A percentile compares a stretch with the other conserved stretches of the same genome.
These are phyloP conservation scores for Entomortierella beljakovae DNA, from an alignment of 192 early-diverging fungal species.

Conservation along the genomic window DNA sequence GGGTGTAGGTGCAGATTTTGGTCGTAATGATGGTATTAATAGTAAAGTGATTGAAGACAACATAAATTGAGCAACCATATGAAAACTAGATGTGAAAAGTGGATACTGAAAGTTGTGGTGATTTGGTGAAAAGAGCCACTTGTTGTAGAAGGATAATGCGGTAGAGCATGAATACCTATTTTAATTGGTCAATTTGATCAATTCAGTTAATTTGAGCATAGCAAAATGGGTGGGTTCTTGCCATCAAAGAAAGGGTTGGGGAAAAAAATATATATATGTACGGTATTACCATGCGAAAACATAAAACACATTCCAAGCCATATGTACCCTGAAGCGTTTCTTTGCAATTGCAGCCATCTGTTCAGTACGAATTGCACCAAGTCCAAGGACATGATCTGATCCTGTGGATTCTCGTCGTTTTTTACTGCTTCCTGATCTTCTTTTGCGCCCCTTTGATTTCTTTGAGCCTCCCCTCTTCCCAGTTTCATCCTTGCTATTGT, in stretches of 20 bases:
- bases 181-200: no score
- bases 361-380: constrained; percentile 16
- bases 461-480: background rate
- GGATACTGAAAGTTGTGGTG: constrained; percentile 90
- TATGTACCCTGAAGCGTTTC: constrained; percentile 23
- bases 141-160: constrained; percentile 89
- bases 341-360: constrained; percentile 32
- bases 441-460: background rate
- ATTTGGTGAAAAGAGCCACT: constrained; percentile 89
- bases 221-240: no score
- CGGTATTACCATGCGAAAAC: constrained; percentile 59
- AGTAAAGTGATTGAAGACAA: constrained; percentile 67
- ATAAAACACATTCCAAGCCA: constrained; percentile 55
- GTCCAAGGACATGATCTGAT: background rate
- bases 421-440: background rate
- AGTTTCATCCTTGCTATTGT: background rate
- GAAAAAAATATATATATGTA: background rate
- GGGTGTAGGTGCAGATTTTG: constrained; percentile 62
- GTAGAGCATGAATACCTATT: constrained; percentile 64
- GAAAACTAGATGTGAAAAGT: constrained; percentile 85
- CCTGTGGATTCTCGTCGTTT: background rate
- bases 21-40: constrained; percentile 71
- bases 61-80: constrained; percentile 88
- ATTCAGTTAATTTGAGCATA: no score
- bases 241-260: no score